phyloP scores from a whole-genome alignment of 2,329 filamentous ascomycete species.

The Lasiodiplodia citricola region DNA sequence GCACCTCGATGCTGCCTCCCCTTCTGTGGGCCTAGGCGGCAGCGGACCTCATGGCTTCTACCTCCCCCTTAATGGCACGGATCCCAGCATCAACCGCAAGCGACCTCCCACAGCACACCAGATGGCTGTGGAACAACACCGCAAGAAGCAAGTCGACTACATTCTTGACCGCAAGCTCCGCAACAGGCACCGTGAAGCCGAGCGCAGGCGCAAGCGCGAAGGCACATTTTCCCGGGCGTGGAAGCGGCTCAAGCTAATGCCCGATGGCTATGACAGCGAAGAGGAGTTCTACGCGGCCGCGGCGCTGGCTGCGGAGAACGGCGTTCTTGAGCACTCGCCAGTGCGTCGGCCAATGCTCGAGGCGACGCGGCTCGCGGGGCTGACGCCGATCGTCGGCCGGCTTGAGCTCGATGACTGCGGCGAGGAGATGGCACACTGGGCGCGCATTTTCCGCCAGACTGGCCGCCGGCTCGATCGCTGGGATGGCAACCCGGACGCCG shows the following conservation, averaged over 20 bases:
- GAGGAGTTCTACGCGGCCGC: slow-evolving; percentile 36
- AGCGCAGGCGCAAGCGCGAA: slow-evolving; percentile 66
- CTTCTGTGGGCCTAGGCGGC: slow-evolving; percentile 35
- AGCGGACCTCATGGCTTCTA: slow-evolving; percentile 60
- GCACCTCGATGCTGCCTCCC: slow-evolving; percentile 25
- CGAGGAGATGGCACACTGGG: slow-evolving; percentile 72
- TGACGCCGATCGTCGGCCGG: slow-evolving; percentile 61
- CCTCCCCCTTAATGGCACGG: slow-evolving; percentile 57
- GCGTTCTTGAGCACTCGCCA: slow-evolving; percentile 31
- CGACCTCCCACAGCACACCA: slow-evolving; percentile 82
- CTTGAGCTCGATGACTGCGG: slow-evolving; percentile 75
- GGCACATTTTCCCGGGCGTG: slow-evolving; percentile 71
- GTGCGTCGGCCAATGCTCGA: slow-evolving; percentile 30
- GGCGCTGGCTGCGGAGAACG: slow-evolving; percentile 30
- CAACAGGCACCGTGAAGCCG: slow-evolving; percentile 67
- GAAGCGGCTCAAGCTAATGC: slow-evolving; percentile 62
- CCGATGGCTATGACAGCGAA: slow-evolving; percentile 55
- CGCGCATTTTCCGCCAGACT: slow-evolving; percentile 68
- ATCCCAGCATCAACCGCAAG: slow-evolving; percentile 58
- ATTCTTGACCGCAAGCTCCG: slow-evolving; percentile 78
- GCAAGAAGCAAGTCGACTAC: slow-evolving; percentile 79
- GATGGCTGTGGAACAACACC: slow-evolving; percentile 78
- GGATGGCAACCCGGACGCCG: slow-evolving; percentile 48
- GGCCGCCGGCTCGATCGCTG: slow-evolving; percentile 72
- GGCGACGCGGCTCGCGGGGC: slow-evolving; percentile 54